phyloP scores from a whole-genome alignment of 1,284 basidiomycete genomes.

The Trametes polyzona region DNA sequence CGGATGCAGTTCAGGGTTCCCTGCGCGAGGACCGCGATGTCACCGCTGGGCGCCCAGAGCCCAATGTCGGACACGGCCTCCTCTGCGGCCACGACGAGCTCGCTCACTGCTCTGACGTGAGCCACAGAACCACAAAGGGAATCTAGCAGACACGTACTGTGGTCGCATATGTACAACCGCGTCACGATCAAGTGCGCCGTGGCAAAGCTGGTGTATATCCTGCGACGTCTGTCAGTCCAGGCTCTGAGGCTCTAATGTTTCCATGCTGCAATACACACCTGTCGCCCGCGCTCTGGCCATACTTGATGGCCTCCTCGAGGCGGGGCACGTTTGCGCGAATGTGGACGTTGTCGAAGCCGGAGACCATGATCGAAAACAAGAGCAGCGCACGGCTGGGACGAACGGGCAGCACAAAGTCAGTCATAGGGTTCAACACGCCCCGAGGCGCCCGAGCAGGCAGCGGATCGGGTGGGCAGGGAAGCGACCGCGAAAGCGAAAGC shows the following conservation, averaged over 20 bases:
- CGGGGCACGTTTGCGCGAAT: conserved; percentile 63
- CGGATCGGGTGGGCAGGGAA: too few species aligned
- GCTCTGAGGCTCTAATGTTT: too few species aligned
- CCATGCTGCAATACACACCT: conserved; percentile 41
- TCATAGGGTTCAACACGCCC: conserved; percentile 12
- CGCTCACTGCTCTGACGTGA: conserved; percentile 50
- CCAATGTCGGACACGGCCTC: conserved; percentile 62
- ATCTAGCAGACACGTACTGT: conserved; percentile 47
- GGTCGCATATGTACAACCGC: conserved; percentile 64
- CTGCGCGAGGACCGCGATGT: conserved; percentile 55
- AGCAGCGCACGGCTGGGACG: conserved; percentile 57
- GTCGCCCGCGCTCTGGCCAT: conserved; percentile 69
- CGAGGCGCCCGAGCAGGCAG: too few species aligned
- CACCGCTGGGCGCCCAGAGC: conserved; percentile 57
- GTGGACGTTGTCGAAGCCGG: conserved; percentile 68
- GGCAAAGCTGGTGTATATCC: conserved; percentile 64
- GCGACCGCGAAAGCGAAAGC: background rate
- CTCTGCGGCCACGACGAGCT: conserved; percentile 61
- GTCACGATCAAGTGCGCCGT: conserved; percentile 55
- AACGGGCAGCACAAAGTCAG: background rate
- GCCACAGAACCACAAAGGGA: background rate
- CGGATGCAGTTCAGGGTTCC: conserved; percentile 64
- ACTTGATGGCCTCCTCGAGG: conserved; percentile 64
- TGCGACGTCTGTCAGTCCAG: too few species aligned
- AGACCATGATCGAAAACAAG: conserved; percentile 63